Evolutionary conservation across 176 grass and related monocot genomes (phyloP).

Genomic region (Lolium multiflorum): DNA sequence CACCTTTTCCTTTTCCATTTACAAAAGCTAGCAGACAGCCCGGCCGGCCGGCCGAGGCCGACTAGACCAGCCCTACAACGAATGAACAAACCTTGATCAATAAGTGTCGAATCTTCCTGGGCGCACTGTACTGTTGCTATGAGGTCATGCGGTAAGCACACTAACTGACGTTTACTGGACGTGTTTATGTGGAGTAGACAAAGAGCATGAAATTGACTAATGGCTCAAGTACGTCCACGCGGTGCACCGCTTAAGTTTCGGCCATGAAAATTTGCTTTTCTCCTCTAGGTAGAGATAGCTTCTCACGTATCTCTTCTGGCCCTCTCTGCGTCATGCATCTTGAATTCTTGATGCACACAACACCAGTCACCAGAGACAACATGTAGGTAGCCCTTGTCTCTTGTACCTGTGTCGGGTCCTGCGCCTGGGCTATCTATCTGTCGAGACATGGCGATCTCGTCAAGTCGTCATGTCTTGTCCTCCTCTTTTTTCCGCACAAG

Average conservation of each 20-base stretch:
- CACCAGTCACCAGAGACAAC: background rate
- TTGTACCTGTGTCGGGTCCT: background rate
- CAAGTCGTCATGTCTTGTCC: background rate
- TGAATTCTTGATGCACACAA: background rate
- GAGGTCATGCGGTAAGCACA: background rate
- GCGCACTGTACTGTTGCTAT: background rate
- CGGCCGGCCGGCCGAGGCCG: background rate
- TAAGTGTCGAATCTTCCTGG: background rate
- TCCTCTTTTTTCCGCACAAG: no score
- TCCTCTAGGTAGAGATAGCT: no score
- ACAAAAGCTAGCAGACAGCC: conserved; percentile 1
- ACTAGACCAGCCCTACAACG: background rate
- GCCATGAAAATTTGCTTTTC: background rate
- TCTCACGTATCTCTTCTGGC: background rate
- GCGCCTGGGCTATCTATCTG: background rate
- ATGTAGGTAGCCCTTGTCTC: background rate
- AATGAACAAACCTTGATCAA: background rate
- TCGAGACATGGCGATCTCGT: background rate
- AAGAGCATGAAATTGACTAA: background rate
- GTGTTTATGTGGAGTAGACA: no score
- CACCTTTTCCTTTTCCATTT: background rate
- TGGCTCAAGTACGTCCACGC: background rate
- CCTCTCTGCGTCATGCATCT: background rate
- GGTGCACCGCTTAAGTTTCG: background rate
- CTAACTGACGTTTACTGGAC: no score